Evolutionary conservation across 768 basidiomycete species (phyloP).

Genomic region (Leccinum pellstonianum): DNA sequence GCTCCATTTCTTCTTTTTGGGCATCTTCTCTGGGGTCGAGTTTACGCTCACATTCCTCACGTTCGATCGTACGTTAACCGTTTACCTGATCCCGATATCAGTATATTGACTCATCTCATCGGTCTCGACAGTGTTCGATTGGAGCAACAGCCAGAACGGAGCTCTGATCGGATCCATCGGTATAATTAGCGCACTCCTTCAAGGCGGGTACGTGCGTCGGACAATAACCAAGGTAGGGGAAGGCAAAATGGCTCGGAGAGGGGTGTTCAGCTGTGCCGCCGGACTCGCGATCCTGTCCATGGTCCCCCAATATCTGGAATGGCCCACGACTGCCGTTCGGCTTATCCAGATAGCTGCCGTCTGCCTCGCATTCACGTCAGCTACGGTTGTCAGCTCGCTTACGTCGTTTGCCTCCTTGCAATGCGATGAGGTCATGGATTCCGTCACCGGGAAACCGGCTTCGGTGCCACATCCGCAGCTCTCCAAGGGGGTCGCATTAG

Average conservation of each 20-base stretch:
- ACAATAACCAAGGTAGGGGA: constrained; percentile 74
- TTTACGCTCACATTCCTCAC: constrained; percentile 96
- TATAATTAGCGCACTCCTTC: constrained; percentile 82
- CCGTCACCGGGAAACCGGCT: constrained; percentile 52
- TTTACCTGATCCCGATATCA: not conserved
- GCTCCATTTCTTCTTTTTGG: constrained; percentile 83
- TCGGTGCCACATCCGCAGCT: constrained; percentile 59
- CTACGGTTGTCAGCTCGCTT: constrained; percentile 91
- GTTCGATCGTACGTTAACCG: constrained; percentile 65
- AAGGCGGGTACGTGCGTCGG: constrained; percentile 93
- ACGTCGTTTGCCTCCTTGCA: constrained; percentile 90
- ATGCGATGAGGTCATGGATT: constrained; percentile 72
- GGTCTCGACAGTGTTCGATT: constrained; percentile 69
- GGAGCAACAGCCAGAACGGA: constrained; percentile 88
- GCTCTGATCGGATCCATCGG: constrained; percentile 84
- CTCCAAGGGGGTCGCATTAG: constrained; percentile 81
- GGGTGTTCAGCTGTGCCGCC: constrained; percentile 68
- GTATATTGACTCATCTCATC: not conserved
- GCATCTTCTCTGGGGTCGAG: constrained; percentile 92
- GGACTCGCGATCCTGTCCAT: constrained; percentile 71
- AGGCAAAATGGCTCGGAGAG: constrained; percentile 78
- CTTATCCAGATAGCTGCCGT: constrained; percentile 70
- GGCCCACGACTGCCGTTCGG: constrained; percentile 45
- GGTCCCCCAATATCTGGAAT: constrained; percentile 55
- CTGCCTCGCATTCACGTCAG: constrained; percentile 90